phyloP scores from a whole-genome alignment of 306 rosid genomes.

The Erythrophleum fordii region DNA sequence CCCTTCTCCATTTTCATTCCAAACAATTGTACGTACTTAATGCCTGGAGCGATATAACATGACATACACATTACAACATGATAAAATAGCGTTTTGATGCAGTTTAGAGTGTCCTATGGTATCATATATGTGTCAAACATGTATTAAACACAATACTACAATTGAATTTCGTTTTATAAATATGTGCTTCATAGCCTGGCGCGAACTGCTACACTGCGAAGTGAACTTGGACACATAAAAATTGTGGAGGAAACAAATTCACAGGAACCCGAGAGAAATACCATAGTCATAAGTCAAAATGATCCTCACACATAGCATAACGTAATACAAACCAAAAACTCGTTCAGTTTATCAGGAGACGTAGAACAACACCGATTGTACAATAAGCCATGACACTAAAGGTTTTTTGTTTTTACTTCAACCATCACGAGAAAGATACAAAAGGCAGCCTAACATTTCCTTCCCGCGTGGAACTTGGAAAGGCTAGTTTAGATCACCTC shows the following conservation, averaged over 20 bases:
- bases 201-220: background rate
- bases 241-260: background rate
- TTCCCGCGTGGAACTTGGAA: slow-evolving; percentile 6
- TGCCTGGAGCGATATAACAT: no score
- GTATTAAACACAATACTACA: background rate
- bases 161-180: background rate
- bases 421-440: background rate
- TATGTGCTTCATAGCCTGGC: background rate
- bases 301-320: background rate
- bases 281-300: slow-evolving; percentile 19
- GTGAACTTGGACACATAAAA: background rate
- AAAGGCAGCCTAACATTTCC: background rate
- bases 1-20: no score
- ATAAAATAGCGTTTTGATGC: no score
- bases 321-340: background rate
- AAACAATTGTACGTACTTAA: no score
- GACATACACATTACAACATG: no score
- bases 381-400: background rate
- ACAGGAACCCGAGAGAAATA: background rate
- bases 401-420: slow-evolving; percentile 3
- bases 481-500: slow-evolving; percentile 19
- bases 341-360: background rate
- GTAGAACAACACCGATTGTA: background rate
- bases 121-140: background rate
- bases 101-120: no score